Evolutionary conservation across 495 filamentous ascomycete species (phyloP).

Genomic region (Penicillium salamii): DNA sequence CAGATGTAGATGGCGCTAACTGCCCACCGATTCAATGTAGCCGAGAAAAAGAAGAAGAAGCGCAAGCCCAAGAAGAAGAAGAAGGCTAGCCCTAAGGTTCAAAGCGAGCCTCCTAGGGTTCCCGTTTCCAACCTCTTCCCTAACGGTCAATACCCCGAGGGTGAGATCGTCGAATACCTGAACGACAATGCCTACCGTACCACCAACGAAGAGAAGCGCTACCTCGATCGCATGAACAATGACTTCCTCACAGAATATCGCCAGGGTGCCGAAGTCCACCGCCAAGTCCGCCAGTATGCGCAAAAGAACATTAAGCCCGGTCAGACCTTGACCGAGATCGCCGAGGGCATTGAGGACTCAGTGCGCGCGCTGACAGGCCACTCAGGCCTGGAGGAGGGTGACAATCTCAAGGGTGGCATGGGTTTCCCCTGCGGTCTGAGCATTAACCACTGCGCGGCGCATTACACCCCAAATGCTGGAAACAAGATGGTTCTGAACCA

Average conservation of each 20-base stretch:
- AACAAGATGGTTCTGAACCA: constrained; percentile 78
- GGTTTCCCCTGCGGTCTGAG: constrained; percentile 86
- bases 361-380: constrained; percentile 78
- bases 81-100: constrained; percentile 60
- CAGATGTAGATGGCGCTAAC: constrained; percentile 2
- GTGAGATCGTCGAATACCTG: constrained; percentile 73
- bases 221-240: constrained; percentile 77
- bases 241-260: constrained; percentile 86
- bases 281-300: constrained; percentile 82
- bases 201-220: constrained; percentile 83
- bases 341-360: constrained; percentile 80
- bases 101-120: constrained; percentile 76
- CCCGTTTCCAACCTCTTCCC: constrained; percentile 74
- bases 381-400: constrained; percentile 73
- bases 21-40: constrained; percentile 23
- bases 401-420: constrained; percentile 76
- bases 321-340: constrained; percentile 74
- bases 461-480: constrained; percentile 90
- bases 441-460: constrained; percentile 84
- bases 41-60: constrained; percentile 79
- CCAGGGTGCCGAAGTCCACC: constrained; percentile 81
- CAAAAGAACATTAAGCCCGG: constrained; percentile 81
- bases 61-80: constrained; percentile 78
- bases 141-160: constrained; percentile 69
- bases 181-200: constrained; percentile 80